Percentiles rank a stretch among this genome's conserved stretches.
Evolutionary conservation across 495 filamentous ascomycete species (phyloP).

Genomic region (Penicillium robsamsonii): DNA sequence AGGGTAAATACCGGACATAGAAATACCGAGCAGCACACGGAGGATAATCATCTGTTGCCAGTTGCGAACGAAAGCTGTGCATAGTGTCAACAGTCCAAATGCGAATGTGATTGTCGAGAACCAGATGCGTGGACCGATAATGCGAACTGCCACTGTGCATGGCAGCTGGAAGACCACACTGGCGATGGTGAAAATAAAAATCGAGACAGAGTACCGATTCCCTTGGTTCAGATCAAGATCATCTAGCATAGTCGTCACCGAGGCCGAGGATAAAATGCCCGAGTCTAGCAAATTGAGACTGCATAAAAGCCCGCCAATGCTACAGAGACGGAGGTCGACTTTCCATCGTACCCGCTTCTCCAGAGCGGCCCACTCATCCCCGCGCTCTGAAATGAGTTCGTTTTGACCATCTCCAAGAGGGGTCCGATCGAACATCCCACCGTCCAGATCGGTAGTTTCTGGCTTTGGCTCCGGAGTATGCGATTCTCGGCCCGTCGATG

Average conservation of each 20-base stretch:
- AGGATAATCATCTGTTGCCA: conserved; percentile 75
- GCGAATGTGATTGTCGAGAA: conserved; percentile 64
- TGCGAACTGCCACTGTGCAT: conserved; percentile 66
- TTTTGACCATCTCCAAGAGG: background rate
- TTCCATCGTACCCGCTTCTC: conserved; percentile 57
- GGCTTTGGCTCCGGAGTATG: background rate
- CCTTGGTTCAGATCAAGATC: conserved; percentile 62
- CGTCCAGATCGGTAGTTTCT: background rate
- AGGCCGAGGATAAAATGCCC: conserved; percentile 73
- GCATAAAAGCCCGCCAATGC: conserved; percentile 71
- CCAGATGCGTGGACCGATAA: conserved; percentile 66
- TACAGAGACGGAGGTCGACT: conserved; percentile 70
- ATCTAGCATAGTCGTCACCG: conserved; percentile 68
- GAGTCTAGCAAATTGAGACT: conserved; percentile 71
- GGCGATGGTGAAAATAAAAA: conserved; percentile 77
- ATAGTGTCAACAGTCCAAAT: conserved; percentile 71
- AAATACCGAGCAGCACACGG: conserved; percentile 67
- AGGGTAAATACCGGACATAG: conserved; percentile 68
- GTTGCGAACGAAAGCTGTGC: conserved; percentile 58
- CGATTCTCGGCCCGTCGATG: background rate
- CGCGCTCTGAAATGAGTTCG: background rate
- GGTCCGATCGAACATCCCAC: background rate
- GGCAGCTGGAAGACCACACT: conserved; percentile 75
- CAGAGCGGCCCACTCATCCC: conserved; percentile 19
- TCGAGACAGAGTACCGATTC: conserved; percentile 66